Conservation (phyloP, 331 rosid species). For the Quercus tomentella region DNA sequence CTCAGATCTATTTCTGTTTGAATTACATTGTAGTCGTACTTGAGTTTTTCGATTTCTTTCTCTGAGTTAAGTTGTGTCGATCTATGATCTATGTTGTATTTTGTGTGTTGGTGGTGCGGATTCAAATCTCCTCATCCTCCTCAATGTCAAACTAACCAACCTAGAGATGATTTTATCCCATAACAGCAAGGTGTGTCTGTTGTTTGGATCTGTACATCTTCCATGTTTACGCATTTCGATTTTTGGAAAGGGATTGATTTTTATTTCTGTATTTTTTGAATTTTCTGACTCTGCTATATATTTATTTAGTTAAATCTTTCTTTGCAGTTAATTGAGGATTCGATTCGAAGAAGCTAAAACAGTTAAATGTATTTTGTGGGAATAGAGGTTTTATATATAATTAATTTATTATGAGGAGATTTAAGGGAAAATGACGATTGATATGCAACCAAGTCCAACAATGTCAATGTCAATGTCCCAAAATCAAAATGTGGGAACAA, state of each 20-base stretch:
- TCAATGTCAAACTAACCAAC: too few relatives aligned
- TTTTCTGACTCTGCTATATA: background rate
- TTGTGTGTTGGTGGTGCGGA: background rate
- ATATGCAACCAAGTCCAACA: slow-evolving; percentile 37
- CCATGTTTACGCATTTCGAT: background rate
- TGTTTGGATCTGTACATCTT: background rate
- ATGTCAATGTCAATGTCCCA: slow-evolving; percentile 43
- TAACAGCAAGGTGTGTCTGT: background rate
- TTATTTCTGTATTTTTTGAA: background rate
- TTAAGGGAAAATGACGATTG: slow-evolving; percentile 53
- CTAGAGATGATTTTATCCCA: slow-evolving; percentile 10
- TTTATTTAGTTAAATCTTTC: background rate
- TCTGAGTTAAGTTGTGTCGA: background rate
- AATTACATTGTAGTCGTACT: background rate
- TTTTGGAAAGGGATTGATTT: background rate
- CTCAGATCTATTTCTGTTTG: slow-evolving; percentile 34
- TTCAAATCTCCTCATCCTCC: background rate
- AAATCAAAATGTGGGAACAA: slow-evolving; percentile 66
- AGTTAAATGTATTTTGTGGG: slow-evolving; percentile 4
- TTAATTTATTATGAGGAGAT: slow-evolving; percentile 5
- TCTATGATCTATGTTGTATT: background rate
- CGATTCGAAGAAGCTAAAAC: background rate
- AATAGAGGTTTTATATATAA: background rate
- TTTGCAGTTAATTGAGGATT: slow-evolving; percentile 16
- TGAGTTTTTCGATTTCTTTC: background rate